A percentile compares a stretch with the other conserved stretches of the same genome.
Evolutionary conservation across 805 yeast genomes (phyloP).

Genomic region (Yarrowia divulgata): DNA sequence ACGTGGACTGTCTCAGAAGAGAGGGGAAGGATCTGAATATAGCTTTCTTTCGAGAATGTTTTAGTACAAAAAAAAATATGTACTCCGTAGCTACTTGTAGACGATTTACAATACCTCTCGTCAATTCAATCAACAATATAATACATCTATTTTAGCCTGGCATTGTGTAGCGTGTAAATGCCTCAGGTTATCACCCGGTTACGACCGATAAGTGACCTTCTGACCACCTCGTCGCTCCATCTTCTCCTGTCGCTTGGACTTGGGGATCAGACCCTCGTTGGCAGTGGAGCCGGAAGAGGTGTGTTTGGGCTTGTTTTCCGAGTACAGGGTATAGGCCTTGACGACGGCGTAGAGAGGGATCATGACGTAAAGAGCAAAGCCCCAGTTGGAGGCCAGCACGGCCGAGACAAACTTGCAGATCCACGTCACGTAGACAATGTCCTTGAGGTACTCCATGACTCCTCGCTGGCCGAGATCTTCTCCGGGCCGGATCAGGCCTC

Average conservation of each 20-base stretch:
- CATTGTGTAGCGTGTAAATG: background rate
- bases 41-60: too few species aligned
- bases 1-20: too few species aligned
- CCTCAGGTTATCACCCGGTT: background rate
- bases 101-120: too few species aligned
- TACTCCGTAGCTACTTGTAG: too few species aligned
- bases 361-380: slow-evolving; percentile 60
- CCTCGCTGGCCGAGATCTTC: slow-evolving; percentile 68
- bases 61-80: too few species aligned
- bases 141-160: slow-evolving; percentile 3
- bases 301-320: slow-evolving; percentile 12
- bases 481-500: slow-evolving; percentile 61
- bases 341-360: slow-evolving; percentile 62
- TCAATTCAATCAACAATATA: slow-evolving; percentile 2
- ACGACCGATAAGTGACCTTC: slow-evolving; percentile 40
- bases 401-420: slow-evolving; percentile 61
- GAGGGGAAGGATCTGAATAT: too few species aligned
- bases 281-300: background rate
- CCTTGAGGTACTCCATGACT: slow-evolving; percentile 75
- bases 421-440: slow-evolving; percentile 71
- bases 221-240: slow-evolving; percentile 50
- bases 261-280: slow-evolving; percentile 39
- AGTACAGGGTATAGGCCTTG: slow-evolving; percentile 52
- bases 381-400: slow-evolving; percentile 62
- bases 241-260: slow-evolving; percentile 53